Evolutionary conservation across 2,329 filamentous ascomycete species (phyloP).

Genomic region (Colletotrichum eremochloae): DNA sequence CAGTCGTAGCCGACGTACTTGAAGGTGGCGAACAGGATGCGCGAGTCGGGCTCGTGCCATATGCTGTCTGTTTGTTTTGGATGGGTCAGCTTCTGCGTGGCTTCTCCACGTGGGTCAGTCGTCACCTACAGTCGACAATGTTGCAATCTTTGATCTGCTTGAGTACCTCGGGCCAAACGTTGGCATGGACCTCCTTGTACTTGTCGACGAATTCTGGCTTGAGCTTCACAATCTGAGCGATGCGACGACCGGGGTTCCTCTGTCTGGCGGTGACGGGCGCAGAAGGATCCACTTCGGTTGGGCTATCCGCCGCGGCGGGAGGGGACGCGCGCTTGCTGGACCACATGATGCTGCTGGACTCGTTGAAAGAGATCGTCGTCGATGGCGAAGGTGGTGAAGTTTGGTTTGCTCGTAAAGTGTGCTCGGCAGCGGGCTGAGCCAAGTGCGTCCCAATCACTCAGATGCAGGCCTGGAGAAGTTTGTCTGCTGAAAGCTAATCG

Average conservation of each 20-base stretch:
- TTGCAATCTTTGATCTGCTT: conserved; percentile 82
- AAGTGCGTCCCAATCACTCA: conserved; percentile 30
- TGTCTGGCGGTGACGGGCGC: conserved; percentile 42
- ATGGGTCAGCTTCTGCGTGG: neutral
- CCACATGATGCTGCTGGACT: conserved; percentile 29
- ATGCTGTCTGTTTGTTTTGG: conserved; percentile 72
- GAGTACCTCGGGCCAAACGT: conserved; percentile 83
- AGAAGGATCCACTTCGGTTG: conserved; percentile 33
- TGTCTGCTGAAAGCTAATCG: conserved; percentile 34
- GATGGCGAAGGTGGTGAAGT: conserved; percentile 10
- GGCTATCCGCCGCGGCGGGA: conserved; percentile 28
- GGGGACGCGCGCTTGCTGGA: conserved; percentile 37
- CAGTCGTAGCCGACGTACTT: conserved; percentile 84
- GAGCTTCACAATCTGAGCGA: conserved; percentile 81
- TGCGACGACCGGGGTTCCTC: conserved; percentile 64
- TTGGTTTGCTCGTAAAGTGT: conserved; percentile 21
- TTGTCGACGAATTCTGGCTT: conserved; percentile 74
- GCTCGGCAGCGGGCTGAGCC: conserved; percentile 29
- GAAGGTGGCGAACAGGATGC: conserved; percentile 80
- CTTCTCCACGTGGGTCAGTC: no score
- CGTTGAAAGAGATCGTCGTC: conserved; percentile 20
- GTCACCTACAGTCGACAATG: conserved; percentile 76
- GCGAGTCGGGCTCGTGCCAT: conserved; percentile 73
- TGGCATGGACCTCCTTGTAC: conserved; percentile 81
- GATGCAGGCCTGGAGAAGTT: conserved; percentile 22